A percentile compares a stretch with the other conserved stretches of the same genome.
Conservation (phyloP, 1,284 basidiomycete species). For the Xanthoconium separans region DNA sequence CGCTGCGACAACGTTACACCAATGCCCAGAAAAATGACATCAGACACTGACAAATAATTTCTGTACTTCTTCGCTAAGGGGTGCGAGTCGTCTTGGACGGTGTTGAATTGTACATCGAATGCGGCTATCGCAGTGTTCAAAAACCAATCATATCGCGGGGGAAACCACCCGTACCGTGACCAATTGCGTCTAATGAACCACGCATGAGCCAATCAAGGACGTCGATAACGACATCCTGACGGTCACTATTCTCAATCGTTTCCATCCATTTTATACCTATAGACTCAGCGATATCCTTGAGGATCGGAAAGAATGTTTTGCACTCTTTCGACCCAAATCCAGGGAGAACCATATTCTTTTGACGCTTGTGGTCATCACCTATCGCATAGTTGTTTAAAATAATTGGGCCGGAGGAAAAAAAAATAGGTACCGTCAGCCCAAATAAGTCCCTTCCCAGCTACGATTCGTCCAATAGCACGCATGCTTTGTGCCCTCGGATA, state of each 20-base stretch:
- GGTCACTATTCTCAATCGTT: slow-evolving; percentile 26
- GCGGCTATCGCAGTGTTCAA: slow-evolving; percentile 29
- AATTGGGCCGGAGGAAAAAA: not conserved
- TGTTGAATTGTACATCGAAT: slow-evolving; percentile 41
- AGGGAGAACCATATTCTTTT: slow-evolving; percentile 42
- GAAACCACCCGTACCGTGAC: slow-evolving; percentile 33
- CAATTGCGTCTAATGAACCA: slow-evolving; percentile 43
- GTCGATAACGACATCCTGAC: slow-evolving; percentile 36
- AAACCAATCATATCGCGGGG: slow-evolving; percentile 4
- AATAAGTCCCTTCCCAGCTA: slow-evolving; percentile 36
- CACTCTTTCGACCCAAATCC: slow-evolving; percentile 40
- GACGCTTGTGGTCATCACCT: slow-evolving; percentile 44
- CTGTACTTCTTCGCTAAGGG: slow-evolving; percentile 34
- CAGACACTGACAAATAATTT: slow-evolving; percentile 33
- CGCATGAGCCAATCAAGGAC: slow-evolving; percentile 38
- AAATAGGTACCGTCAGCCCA: slow-evolving; percentile 39
- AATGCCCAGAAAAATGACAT: not conserved
- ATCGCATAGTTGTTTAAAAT: not conserved
- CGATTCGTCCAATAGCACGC: slow-evolving; percentile 29
- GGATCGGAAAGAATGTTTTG: slow-evolving; percentile 37
- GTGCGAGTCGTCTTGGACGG: slow-evolving; percentile 37
- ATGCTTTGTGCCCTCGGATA: slow-evolving; percentile 36
- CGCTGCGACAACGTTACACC: slow-evolving; percentile 3
- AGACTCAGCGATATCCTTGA: slow-evolving; percentile 25
- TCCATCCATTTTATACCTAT: slow-evolving; percentile 42